Evolutionary conservation across 202 grass and related monocot species (phyloP), one percentile per base, ranked within the genome.

Genomic region (Digitaria exilis): DNA sequence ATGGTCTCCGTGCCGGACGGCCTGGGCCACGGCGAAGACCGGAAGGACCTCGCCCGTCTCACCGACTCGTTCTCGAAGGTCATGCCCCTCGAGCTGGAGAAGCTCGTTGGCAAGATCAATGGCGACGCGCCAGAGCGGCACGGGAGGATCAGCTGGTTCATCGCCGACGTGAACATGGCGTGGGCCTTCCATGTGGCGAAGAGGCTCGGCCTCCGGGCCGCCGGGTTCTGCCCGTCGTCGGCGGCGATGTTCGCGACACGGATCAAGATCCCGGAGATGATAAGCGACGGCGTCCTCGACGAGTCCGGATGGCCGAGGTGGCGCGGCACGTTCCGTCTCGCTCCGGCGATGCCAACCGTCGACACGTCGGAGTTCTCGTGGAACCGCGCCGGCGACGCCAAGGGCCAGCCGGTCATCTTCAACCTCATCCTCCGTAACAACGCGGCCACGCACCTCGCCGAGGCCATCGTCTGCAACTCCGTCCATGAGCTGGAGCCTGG

Each of bases 401-500:
- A 7, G 9, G 57, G 52, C 21, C 65, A 83, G 54, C 42, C 66
- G 19, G 19, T 54, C 11, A 39, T 83, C 66, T 92, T 92, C 69
- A 43, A 76, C 2, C 52, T 59, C 41, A 77, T 86, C 31, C 58
- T 60, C 49, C 66, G 67, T 2, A 92, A 83, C 69, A 83, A 48
- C 64, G 77, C 39, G 49, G 66, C 57, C 61, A 60, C 76, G 21
- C 63, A 26, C n/a, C 73, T 65, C 6, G 74, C 86, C 9, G 86
- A 89, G 44, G 43, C 73, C 74, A 34, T 86, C 59, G 58, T 89
- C 32, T 92, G 90, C 83, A 92, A 86, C 86, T 86, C 90, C 3
- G 32, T 85, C 15, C 18, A 71, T 10, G 87, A 89, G 32, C 51
- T 89, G 11, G 82, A 85, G 51, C 72, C 67, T 21, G 70, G 76